Base-by-base conservation (phyloP, 139 green algal species). In the Tetraselmis chui region DNA sequence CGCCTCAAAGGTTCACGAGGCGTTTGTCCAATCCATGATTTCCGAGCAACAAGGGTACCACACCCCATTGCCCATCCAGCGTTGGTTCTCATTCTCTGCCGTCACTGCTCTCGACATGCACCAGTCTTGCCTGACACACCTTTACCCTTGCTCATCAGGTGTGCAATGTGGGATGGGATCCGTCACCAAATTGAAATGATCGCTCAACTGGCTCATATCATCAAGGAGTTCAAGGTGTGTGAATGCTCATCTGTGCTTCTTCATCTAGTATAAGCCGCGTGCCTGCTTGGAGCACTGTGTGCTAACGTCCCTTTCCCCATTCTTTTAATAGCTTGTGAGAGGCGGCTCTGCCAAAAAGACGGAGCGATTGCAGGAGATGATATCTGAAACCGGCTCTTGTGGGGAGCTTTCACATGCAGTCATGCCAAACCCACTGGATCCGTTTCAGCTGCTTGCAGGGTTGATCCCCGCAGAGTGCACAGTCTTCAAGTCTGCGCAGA, bases 401-500 rank as follows among this genome's bases (percentile, higher is more conserved):
- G 87, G 80, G 1, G 93, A 96, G 84, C 91, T 97, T 82, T 85
- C 85, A 1, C 79, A 77, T 1, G 31, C 91, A 83, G 45, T 78
- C 24, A 78, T 98, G 84, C 90, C 94, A 28, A 84, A 95, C 80
- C 95, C 96, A 2, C 84, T 97, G 59, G 89, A 97, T 80, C 94
- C 94, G 1, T 59, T 30, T 2, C 81, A 96, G 0, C 82, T 92
- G 58, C 86, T 98, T 59, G 81, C 85, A 28, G 92, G 91, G 23
- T 80, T 98, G 25, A 79, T 95, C 1, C 86, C 92, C 2, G 75
- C 86, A 25, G 90, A 97, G 75, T 98, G 92, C 83, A 84, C 78
- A 1, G 93, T 98, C 30, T 99, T 99, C 92, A 98, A 97, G 84
- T 94, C 86, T 1, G 94, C 95, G 0, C 90, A 98, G 84, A 85